Evolutionary conservation across 2,329 filamentous ascomycete species (phyloP), one percentile per base, ranked within the genome.

Genomic region (Mollisiaceae sp.): DNA sequence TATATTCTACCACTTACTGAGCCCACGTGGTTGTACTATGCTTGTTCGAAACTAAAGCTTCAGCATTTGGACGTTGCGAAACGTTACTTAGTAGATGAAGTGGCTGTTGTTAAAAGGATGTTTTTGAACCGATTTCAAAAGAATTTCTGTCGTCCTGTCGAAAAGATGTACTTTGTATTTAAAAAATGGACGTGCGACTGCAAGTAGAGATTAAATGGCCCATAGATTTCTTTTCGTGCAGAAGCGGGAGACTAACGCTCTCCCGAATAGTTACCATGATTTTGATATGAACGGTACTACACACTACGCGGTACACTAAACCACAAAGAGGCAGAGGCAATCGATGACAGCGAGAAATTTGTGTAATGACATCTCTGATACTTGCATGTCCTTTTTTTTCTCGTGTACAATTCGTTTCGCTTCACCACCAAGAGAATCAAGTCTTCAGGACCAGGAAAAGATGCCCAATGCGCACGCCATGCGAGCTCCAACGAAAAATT

Each of bases 381-480:
- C 45, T n/a, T n/a, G 45, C 45, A 22, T 22, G 18, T 47, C 43
- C 43, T 20, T 64, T 66, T 66, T 36, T 54, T n/a, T n/a, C 55
- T 64, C 65, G 65, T 64, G 65, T 66, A 64, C 61, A 67, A 50
- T 60, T 59, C 41, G 45, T 56, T 59, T 62, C 57, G 59, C 47
- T 47, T 22, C 50, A 54, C 50, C 50, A 63, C 39, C 45, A 63
- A 63, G 55, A 20, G 47, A 32, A 22, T 39, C 57, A 54, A 63
- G 57, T 60, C 58, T 56, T 50, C 35, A 5, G 20, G 52, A 38
- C 24, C 20, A 54, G 27, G 27, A 24, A 59, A 54, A 41, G 14
- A 36, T 55, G 43, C n/a, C 39, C 54, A 47, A 59, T 12, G 3
- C 50, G 24, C 50, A 54, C 27, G 50, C 50, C 50, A 54, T 54